Conservation (phyloP, 1,284 basidiomycete species). For the Paramarasmius palmivorus region DNA sequence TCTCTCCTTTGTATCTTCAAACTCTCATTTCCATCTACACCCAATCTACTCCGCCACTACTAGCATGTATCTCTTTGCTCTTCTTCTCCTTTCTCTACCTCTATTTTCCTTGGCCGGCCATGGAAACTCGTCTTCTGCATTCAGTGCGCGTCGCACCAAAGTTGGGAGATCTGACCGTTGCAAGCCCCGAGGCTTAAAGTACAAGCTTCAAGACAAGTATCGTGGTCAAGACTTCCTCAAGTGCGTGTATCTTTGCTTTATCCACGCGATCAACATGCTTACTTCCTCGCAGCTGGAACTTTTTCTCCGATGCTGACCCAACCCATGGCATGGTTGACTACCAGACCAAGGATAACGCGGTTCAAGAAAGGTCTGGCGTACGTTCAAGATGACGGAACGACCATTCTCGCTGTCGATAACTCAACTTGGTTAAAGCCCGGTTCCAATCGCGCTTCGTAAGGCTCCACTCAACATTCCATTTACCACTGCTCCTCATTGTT, state of each 20-base stretch:
- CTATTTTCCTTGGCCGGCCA: no score
- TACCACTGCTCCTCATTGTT: not conserved
- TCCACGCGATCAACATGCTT: not conserved
- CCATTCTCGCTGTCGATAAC: constrained; percentile 27
- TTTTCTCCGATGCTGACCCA: constrained; percentile 26
- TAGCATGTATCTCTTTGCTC: no score
- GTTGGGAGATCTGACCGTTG: no score
- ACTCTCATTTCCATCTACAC: no score
- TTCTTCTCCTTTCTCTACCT: no score
- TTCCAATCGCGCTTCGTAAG: constrained; percentile 23
- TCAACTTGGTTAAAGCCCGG: constrained; percentile 20
- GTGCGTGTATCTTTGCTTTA: constrained; percentile 13
- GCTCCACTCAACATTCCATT: constrained; percentile 1
- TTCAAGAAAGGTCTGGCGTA: constrained; percentile 24
- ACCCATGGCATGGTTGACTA: constrained; percentile 29
- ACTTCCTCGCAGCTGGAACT: constrained; percentile 24
- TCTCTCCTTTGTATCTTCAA: no score
- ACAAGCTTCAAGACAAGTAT: constrained; percentile 37
- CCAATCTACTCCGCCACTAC: no score
- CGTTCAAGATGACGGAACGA: constrained; percentile 28
- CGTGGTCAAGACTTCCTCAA: constrained; percentile 39
- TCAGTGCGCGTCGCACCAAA: no score
- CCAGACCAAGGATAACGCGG: constrained; percentile 20
- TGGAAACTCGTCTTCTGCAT: no score
- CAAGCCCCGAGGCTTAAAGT: constrained; percentile 20